Evolutionary conservation across 2,329 filamentous ascomycete genomes (phyloP).

Genomic region (Cytospora piceae): DNA sequence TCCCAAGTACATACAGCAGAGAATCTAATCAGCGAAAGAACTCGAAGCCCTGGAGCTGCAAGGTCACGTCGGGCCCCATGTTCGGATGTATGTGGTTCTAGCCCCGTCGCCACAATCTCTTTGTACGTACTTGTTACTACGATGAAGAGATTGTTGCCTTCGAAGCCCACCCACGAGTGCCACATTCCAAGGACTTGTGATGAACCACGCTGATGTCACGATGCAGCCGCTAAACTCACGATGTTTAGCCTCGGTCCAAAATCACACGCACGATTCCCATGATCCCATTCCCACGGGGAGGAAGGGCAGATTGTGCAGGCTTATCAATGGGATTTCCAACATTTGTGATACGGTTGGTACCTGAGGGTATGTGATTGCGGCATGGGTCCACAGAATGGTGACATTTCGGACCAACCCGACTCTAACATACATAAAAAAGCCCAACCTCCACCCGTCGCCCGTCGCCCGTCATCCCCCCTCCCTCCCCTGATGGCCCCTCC

Average conservation of each 20-base stretch:
- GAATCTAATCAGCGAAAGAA: not conserved
- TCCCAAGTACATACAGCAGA: not conserved
- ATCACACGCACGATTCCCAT: not conserved
- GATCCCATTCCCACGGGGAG: not conserved
- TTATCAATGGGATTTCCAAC: not conserved
- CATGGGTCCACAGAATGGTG: conserved; percentile 3
- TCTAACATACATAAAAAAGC: not conserved
- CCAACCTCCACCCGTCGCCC: not conserved
- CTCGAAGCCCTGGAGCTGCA: not conserved
- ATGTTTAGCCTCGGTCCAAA: not conserved
- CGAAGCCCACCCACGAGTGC: not conserved
- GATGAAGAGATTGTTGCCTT: not conserved
- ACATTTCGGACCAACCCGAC: conserved; percentile 4
- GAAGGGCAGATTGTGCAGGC: not conserved
- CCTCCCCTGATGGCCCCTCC: too few species aligned
- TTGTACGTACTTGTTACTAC: too few species aligned
- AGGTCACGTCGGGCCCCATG: conserved; percentile 2
- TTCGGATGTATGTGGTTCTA: not conserved
- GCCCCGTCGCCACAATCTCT: not conserved
- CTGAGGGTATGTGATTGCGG: not conserved
- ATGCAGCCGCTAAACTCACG: not conserved
- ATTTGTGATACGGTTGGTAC: not conserved
- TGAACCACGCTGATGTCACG: not conserved
- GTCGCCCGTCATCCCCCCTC: not conserved
- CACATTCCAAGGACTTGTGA: not conserved